Evolutionary conservation across 2,329 filamentous ascomycete species (phyloP).

Genomic region (Tolypocladium ophioglossoides): DNA sequence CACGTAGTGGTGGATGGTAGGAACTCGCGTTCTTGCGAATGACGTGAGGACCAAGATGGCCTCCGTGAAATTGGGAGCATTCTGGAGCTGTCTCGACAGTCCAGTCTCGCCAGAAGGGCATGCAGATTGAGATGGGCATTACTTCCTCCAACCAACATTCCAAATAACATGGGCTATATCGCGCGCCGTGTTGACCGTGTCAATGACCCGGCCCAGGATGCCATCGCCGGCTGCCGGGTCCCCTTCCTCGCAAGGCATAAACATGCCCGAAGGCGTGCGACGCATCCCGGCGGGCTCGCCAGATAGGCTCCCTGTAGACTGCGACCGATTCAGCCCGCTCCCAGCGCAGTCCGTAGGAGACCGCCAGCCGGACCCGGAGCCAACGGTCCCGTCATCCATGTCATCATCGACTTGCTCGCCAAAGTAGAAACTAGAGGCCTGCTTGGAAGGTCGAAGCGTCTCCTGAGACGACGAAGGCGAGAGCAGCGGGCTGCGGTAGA

Average conservation of each 20-base stretch:
- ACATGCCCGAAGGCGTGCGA: conserved; percentile 77
- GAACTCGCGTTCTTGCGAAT: neutral
- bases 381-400: conserved; percentile 23
- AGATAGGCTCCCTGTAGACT: conserved; percentile 38
- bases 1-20: neutral
- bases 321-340: conserved; percentile 32
- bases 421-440: conserved; percentile 52
- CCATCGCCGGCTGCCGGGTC: conserved; percentile 51
- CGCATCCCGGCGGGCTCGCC: conserved; percentile 53
- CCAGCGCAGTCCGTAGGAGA: conserved; percentile 12
- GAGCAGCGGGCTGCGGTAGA: conserved; percentile 37
- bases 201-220: conserved; percentile 68
- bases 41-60: neutral
- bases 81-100: neutral
- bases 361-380: conserved; percentile 20
- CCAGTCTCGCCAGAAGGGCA: too few relatives aligned
- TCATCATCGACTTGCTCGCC: conserved; percentile 51
- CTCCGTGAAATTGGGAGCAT: too few relatives aligned
- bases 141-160: conserved; percentile 56
- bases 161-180: conserved; percentile 63
- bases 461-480: conserved; percentile 76
- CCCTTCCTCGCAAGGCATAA: conserved; percentile 76
- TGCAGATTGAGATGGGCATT: neutral
- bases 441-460: conserved; percentile 61
- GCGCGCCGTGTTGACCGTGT: conserved; percentile 65